A percentile compares a stretch with the other conserved stretches of the same genome.
phyloP scores from a whole-genome alignment of 148 eudicot genomes.

The Vaccinium darrowii region DNA sequence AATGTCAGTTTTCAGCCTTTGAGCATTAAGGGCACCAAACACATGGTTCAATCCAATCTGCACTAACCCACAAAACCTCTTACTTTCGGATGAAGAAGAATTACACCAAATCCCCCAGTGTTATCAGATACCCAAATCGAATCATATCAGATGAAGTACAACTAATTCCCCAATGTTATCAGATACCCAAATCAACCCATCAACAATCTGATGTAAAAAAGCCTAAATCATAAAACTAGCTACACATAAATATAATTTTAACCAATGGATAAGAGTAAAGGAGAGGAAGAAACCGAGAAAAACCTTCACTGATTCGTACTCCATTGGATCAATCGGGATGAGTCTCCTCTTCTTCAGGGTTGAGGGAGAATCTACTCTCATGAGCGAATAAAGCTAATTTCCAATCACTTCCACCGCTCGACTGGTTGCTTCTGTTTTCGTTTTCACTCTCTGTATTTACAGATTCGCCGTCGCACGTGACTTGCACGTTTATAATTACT shows the following conservation, averaged over 20 bases:
- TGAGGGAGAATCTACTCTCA: slow-evolving; percentile 34
- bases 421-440: background rate
- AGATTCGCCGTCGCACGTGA: slow-evolving; percentile 1
- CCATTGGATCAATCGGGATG: slow-evolving; percentile 37
- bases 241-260: background rate
- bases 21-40: background rate
- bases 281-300: background rate
- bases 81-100: background rate
- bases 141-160: background rate
- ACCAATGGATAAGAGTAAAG: background rate
- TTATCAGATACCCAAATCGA: background rate
- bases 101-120: background rate
- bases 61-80: background rate
- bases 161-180: background rate
- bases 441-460: background rate
- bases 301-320: slow-evolving; percentile 37
- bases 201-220: background rate
- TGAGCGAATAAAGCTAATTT: slow-evolving; percentile 12
- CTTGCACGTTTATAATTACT: background rate
- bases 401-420: slow-evolving; percentile 9
- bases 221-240: background rate
- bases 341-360: slow-evolving; percentile 33
- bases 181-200: background rate
- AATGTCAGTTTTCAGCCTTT: background rate
- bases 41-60: background rate